Base-by-base conservation (phyloP, 495 filamentous ascomycete species). In the Aspergillus taichungensis region DNA sequence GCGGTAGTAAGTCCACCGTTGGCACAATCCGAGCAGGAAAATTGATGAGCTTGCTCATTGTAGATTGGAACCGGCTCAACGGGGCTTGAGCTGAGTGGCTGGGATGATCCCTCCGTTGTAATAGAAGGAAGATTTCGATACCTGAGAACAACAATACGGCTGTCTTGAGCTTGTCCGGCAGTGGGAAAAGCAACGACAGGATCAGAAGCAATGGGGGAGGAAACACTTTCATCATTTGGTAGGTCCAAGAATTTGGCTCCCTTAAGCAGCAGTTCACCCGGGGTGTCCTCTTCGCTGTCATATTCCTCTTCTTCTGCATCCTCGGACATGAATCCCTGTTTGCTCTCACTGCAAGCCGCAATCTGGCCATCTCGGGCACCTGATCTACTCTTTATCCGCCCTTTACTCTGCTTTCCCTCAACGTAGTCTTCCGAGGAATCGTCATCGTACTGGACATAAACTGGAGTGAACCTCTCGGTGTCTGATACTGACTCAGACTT, bases 211-310 rank as follows among this genome's bases (percentile, higher is more conserved):
- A 28, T 9, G 24, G 9, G 18, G 6, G 13, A 7, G 43, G 34
- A 3, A 28, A 28, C 24, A 13, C 38, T 6, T 24, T 35, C 9
- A 33, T 47, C 46, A 13, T 51, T 53, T 0, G 51, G 56, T 13
- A 45, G 38, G 3, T 50, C 43, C 6, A 60, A 49, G 6, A 56
- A 52, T 3, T 38, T 42, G 8, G 56, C 56, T 3, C 51, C 53
- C 6, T 51, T 40, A 3, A 53, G 43, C 35, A 54, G 29, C 3
- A 54, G 9, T 12, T 58, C 40, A 4, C 41, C 42, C 8, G 41
- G 27, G 37, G 12, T 24, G 4, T 31, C 32, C 13, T 5, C 5
- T 3, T 47, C 8, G 27, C 34, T 41, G 31, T 29, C 45, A 6
- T 36, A 18, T 10, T 46, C 49, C 3, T 40, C 44, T 5, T 54